Conservation (phyloP, 1,139 yeast species). For the Saccharomyces hybrid region DNA sequence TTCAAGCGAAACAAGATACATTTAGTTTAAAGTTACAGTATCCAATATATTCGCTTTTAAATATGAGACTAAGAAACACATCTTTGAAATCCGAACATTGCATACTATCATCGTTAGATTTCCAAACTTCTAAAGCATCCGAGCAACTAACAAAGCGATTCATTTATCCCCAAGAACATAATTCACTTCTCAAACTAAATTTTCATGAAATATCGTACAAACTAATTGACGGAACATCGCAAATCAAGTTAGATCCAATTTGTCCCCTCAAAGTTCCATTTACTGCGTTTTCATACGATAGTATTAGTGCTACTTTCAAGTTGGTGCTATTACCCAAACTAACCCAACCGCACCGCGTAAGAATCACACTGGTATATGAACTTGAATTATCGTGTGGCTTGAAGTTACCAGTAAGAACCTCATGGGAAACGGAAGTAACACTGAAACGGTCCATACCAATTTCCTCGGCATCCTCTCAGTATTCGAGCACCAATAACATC, state of each 20-base stretch:
- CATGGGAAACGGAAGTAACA: constrained; percentile 31
- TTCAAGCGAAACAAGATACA: background rate
- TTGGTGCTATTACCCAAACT: constrained; percentile 15
- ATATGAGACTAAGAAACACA: constrained; percentile 29
- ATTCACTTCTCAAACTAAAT: constrained; percentile 6
- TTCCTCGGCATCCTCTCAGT: constrained; percentile 12
- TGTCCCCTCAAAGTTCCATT: constrained; percentile 20
- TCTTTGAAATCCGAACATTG: constrained; percentile 16
- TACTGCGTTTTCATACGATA: constrained; percentile 18
- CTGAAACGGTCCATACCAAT: constrained; percentile 16
- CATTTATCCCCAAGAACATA: background rate
- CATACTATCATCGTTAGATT: constrained; percentile 29
- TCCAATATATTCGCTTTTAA: constrained; percentile 29
- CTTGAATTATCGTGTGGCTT: constrained; percentile 5
- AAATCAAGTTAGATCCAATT: constrained; percentile 22
- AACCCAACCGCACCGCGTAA: constrained; percentile 21
- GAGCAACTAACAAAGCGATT: constrained; percentile 14
- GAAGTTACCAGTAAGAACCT: constrained; percentile 21
- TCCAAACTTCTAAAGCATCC: constrained; percentile 28
- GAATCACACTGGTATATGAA: constrained; percentile 21
- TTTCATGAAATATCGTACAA: constrained; percentile 20
- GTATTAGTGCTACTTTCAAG: constrained; percentile 25
- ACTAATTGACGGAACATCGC: constrained; percentile 19
- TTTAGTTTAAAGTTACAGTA: constrained; percentile 11
- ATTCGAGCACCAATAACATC: background rate